These are phyloP conservation scores for Mycena vitilis DNA, from an alignment of 768 basidiomycete species.

Conservation along the genomic window DNA sequence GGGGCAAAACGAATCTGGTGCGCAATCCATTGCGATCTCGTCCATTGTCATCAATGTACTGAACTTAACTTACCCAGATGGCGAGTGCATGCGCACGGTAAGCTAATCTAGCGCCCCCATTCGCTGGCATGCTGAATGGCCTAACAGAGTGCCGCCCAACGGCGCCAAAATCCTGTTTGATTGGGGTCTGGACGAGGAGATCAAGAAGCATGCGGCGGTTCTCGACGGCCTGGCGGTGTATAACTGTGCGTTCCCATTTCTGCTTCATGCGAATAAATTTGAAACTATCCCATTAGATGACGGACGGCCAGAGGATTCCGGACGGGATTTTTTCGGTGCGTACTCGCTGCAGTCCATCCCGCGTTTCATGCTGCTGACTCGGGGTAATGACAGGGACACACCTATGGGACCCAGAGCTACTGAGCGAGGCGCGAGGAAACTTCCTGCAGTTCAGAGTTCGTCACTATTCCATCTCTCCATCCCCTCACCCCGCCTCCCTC, in stretches of 20 bases:
- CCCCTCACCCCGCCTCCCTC: neutral
- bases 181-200: conserved; percentile 19
- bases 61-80: neutral
- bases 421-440: conserved; percentile 20
- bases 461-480: neutral
- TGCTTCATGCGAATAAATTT: no score
- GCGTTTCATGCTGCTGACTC: neutral
- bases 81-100: conserved; percentile 18
- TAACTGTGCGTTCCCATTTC: conserved; percentile 1
- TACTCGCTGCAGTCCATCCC: no score
- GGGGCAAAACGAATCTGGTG: conserved; percentile 4
- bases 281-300: neutral
- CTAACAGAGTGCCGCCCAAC: conserved; percentile 23
- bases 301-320: neutral
- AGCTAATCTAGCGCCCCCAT: neutral
- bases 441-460: conserved; percentile 11
- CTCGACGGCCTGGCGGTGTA: conserved; percentile 1
- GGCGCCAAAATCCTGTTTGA: conserved; percentile 23
- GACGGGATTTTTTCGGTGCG: conserved; percentile 12
- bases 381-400: neutral
- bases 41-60: neutral
- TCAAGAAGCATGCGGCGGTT: neutral
- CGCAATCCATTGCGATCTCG: neutral
- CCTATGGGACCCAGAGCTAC: conserved; percentile 8
- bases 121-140: neutral